Evolutionary conservation across 495 filamentous ascomycete species (phyloP).

Genomic region (Parmelia sp.): DNA sequence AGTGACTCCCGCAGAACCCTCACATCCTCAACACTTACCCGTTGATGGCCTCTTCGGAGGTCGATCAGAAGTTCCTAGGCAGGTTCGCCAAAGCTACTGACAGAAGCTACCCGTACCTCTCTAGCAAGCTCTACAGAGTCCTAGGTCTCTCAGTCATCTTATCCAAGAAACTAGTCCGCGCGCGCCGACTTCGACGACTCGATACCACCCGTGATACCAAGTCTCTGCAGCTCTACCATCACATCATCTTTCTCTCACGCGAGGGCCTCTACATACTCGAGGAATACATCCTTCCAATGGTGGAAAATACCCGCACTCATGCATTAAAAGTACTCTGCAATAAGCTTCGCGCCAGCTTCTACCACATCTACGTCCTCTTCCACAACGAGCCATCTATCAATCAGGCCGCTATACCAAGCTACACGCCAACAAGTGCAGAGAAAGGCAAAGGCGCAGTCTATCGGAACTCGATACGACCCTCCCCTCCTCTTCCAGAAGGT

Average conservation of each 20-base stretch:
- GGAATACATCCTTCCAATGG: conserved; percentile 76
- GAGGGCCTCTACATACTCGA: conserved; percentile 85
- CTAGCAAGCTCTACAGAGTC: conserved; percentile 77
- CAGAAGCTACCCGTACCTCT: conserved; percentile 65
- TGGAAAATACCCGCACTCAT: conserved; percentile 48
- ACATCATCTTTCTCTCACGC: conserved; percentile 91
- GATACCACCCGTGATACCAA: conserved; percentile 74
- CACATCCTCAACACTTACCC: conserved; percentile 28
- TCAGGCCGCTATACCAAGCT: conserved; percentile 38
- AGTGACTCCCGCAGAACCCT: conserved; percentile 22
- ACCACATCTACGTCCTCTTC: conserved; percentile 94
- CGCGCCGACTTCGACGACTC: conserved; percentile 73
- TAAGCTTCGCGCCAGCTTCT: conserved; percentile 89
- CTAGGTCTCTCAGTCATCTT: conserved; percentile 87
- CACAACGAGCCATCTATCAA: conserved; percentile 67
- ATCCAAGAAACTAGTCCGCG: conserved; percentile 73
- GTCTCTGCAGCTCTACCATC: conserved; percentile 70
- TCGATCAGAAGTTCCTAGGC: conserved; percentile 94
- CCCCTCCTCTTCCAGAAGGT: conserved; percentile 36
- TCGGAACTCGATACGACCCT: conserved; percentile 26
- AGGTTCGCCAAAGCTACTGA: conserved; percentile 70
- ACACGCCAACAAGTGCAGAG: conserved; percentile 25
- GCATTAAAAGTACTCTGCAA: conserved; percentile 81
- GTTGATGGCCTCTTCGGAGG: conserved; percentile 90
- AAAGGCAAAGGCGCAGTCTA: conserved; percentile 20